These are phyloP conservation scores for Leccinum ochraceum DNA, from an alignment of 768 basidiomycete genomes.

Conservation along the genomic window DNA sequence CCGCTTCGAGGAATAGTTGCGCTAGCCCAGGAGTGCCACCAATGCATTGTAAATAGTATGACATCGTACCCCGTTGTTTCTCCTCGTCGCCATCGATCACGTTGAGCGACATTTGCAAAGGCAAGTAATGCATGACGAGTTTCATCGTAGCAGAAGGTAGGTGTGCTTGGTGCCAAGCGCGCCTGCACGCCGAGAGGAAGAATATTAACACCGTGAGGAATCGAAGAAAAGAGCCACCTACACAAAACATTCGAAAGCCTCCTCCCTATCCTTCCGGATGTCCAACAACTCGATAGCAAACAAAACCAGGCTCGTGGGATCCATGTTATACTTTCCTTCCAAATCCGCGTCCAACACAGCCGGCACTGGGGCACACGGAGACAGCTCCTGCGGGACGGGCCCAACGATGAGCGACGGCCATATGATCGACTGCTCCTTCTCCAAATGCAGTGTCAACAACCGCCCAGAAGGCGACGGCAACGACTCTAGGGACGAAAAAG, in stretches of 20 bases:
- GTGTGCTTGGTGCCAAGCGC: conserved; percentile 80
- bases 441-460: conserved; percentile 75
- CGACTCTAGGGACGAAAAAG: conserved; percentile 63
- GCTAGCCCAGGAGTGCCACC: conserved; percentile 70
- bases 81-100: conserved; percentile 36
- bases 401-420: conserved; percentile 82
- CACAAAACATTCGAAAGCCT: conserved; percentile 83
- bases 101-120: conserved; percentile 49
- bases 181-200: conserved; percentile 42
- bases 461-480: conserved; percentile 61
- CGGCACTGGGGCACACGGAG: conserved; percentile 51
- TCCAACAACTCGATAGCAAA: conserved; percentile 72
- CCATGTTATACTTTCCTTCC: conserved; percentile 80
- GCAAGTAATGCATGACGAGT: conserved; percentile 72
- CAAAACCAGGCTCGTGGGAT: conserved; percentile 77
- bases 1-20: conserved; percentile 76
- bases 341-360: conserved; percentile 48
- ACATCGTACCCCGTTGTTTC: conserved; percentile 49
- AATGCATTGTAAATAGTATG: conserved; percentile 65
- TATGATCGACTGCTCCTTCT: conserved; percentile 76
- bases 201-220: background rate
- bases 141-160: conserved; percentile 77
- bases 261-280: conserved; percentile 72
- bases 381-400: conserved; percentile 63
- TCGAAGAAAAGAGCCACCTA: conserved; percentile 37